These are phyloP conservation scores for Phyllosticta citrichinensis DNA, from an alignment of 2,329 filamentous ascomycete species.

Conservation along the genomic window DNA sequence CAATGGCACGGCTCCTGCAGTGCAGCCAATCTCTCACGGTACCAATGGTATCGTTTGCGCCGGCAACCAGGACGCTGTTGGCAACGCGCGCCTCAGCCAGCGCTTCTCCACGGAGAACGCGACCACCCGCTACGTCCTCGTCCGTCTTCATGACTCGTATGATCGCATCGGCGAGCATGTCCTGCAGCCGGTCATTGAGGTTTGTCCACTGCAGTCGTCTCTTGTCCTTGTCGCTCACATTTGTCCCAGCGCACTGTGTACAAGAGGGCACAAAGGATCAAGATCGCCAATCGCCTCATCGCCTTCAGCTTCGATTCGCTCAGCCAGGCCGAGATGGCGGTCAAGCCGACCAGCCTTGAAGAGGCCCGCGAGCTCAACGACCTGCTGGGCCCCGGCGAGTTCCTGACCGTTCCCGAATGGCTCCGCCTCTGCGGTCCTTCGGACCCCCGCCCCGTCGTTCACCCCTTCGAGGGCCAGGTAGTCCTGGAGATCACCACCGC, in stretches of 20 bases:
- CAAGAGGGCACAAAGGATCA: conserved; percentile 7
- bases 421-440: conserved; percentile 13
- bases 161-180: background rate
- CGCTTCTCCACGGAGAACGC: background rate
- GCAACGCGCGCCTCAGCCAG: background rate
- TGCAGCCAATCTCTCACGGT: background rate
- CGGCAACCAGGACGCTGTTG: background rate
- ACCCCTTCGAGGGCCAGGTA: conserved; percentile 26
- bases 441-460: conserved; percentile 17
- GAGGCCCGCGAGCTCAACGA: conserved; percentile 9
- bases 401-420: conserved; percentile 18
- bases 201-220: background rate
- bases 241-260: background rate
- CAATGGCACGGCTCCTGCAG: background rate
- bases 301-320: conserved; percentile 31
- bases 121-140: background rate
- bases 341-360: conserved; percentile 12
- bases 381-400: conserved; percentile 15
- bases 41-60: background rate
- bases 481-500: background rate
- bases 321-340: conserved; percentile 22
- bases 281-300: conserved; percentile 8
- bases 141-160: background rate
- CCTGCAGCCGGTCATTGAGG: background rate
- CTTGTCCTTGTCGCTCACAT: conserved; percentile 3